Evolutionary conservation across 2,329 filamentous ascomycete species (phyloP).

Genomic region (Rutstroemia sp.): DNA sequence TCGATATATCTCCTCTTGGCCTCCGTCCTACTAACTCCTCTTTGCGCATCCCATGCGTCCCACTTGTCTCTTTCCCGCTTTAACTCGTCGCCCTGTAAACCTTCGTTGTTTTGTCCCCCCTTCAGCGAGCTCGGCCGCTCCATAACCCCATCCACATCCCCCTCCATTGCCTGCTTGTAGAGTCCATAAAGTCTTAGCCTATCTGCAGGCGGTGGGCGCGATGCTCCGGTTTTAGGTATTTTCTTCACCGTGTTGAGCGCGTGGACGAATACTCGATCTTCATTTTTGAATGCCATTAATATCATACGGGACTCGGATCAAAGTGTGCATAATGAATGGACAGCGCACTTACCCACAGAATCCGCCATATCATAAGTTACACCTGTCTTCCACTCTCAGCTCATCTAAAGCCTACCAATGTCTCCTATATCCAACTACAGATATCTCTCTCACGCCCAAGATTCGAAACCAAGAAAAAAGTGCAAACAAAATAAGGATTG

Average conservation of each 20-base stretch:
- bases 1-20: constrained; percentile 92
- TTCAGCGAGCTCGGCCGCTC: constrained; percentile 64
- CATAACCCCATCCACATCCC: constrained; percentile 92
- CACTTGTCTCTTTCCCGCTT: constrained; percentile 60
- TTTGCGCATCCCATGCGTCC: constrained; percentile 93
- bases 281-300: not conserved
- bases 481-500: constrained; percentile 1
- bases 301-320: not conserved
- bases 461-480: not conserved
- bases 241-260: constrained; percentile 98
- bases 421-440: not conserved
- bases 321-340: not conserved
- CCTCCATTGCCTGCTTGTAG: constrained; percentile 99
- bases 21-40: constrained; percentile 76
- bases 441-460: not conserved
- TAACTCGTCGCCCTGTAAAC: constrained; percentile 32
- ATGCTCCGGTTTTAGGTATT: constrained; percentile 86
- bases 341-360: constrained; percentile 39
- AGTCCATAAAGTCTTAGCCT: constrained; percentile 91
- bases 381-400: constrained; percentile 3
- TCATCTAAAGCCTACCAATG: not conserved
- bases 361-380: constrained; percentile 38
- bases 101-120: constrained; percentile 39
- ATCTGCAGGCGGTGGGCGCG: constrained; percentile 77
- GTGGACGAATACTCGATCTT: constrained; percentile 97